phyloP scores from a whole-genome alignment of 2,329 filamentous ascomycete genomes.

The Trichoderma atroviride region DNA sequence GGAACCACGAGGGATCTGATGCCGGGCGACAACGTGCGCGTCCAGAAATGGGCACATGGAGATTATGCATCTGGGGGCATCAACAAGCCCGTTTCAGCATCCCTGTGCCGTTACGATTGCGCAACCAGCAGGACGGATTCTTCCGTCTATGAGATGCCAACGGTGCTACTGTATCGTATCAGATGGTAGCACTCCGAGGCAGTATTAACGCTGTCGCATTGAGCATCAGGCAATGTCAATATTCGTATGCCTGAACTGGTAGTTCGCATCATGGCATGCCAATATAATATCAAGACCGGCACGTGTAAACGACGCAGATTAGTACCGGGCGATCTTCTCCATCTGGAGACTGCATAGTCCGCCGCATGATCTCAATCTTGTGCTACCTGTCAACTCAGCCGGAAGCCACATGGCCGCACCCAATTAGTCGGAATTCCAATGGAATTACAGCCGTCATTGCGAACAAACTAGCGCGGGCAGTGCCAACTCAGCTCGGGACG shows the following conservation, averaged over 20 bases:
- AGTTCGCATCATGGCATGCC: neutral
- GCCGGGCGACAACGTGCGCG: neutral
- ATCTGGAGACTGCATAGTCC: neutral
- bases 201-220: neutral
- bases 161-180: neutral
- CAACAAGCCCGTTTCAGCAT: conserved; percentile 1
- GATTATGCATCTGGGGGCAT: neutral
- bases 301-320: neutral
- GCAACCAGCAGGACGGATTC: neutral
- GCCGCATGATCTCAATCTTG: neutral
- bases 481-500: neutral
- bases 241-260: neutral
- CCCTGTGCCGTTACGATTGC: neutral
- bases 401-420: neutral
- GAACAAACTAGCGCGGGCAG: neutral
- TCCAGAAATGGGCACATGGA: neutral
- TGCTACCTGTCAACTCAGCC: neutral
- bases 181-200: neutral
- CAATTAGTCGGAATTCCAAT: neutral
- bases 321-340: neutral
- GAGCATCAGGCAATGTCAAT: neutral
- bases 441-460: neutral
- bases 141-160: neutral
- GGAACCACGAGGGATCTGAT: neutral
- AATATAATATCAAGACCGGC: neutral